Base-by-base conservation (phyloP, 2,329 filamentous ascomycete genomes). In the Plenodomus biglobosus region DNA sequence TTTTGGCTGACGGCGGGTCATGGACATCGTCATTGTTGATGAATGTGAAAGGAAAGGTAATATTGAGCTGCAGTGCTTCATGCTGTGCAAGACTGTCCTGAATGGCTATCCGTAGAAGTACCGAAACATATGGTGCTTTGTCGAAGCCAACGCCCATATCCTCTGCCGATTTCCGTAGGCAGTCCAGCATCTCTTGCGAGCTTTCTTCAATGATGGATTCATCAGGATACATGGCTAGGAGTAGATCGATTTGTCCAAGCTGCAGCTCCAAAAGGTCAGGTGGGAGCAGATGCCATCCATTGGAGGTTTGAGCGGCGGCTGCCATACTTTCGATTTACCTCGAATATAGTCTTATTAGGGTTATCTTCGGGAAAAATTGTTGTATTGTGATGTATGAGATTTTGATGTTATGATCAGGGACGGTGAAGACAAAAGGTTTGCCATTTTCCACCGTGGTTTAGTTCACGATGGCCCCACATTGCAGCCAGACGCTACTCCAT, bases 141-240 rank as follows among this genome's bases (percentile, higher is more conserved):
- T 30, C 42, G 15, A 47, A 46, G 1, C 20, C 21, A 35, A 8
- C 24, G 16, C 11, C 38, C 17, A 18, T 24, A 11, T 41, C 38
- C 5, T 45, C 37, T 18, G 48, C n/a, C 3, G 21, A 11, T 7
- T 30, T 24, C 22, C 61, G 54, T 10, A 67, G 34, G 0, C n/a
- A 20, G 21, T 59, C 46, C 3, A 67, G 45, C 2, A 43, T 20
- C 1, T 38, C 24, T 16, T 48, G 27, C 2, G 53, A 49, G 5
- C 40, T 17, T 3, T 49, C 42, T 3, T 58, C 54, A 17, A 65
- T 45, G 7, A 11, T 38, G 5, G 57, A 44, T 7, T 65, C 61
- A 3, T 60, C 58, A 3, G 58, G 62, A 34, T 65, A 67, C 64
- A 67, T 67, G 2, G 64, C 61, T 27, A 59, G 44, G 19, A 67